These are phyloP conservation scores for Fusarium sp. DNA, from an alignment of 2,329 filamentous ascomycete species.

Conservation along the genomic window DNA sequence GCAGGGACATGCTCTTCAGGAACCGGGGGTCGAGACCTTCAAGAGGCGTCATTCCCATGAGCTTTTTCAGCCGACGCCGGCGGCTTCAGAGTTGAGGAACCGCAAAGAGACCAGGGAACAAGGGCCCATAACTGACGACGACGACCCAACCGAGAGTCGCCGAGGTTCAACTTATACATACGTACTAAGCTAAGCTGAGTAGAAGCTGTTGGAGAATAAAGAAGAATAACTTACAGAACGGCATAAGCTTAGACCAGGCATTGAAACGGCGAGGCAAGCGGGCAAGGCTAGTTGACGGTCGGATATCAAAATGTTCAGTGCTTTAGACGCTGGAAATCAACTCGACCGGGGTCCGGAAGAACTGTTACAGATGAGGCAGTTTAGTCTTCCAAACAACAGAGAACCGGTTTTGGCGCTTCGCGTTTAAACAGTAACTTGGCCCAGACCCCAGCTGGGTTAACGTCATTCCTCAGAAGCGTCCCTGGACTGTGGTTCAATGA, in stretches of 20 bases:
- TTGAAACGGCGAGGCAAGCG: constrained; percentile 37
- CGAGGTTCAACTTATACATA: constrained; percentile 29
- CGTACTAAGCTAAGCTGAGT: constrained; percentile 5
- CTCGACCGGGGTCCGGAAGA: constrained; percentile 32
- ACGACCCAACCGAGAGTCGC: constrained; percentile 31
- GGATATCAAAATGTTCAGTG: constrained; percentile 17
- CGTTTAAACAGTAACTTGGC: constrained; percentile 15
- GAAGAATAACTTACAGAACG: constrained; percentile 13
- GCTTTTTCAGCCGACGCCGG: constrained; percentile 24
- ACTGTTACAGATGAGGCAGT: constrained; percentile 35
- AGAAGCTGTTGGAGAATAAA: constrained; percentile 16
- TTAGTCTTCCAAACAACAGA: constrained; percentile 30
- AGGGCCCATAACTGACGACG: constrained; percentile 2
- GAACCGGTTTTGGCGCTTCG: constrained; percentile 36
- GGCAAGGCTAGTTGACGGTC: constrained; percentile 27
- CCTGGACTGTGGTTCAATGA: neutral
- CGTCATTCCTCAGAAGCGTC: constrained; percentile 37
- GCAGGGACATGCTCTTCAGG: constrained; percentile 32
- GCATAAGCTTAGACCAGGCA: constrained; percentile 37
- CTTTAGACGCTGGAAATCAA: constrained; percentile 1
- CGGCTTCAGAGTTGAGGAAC: constrained; percentile 36
- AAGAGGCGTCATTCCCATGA: constrained; percentile 16
- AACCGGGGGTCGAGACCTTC: constrained; percentile 19
- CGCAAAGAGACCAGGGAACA: constrained; percentile 17
- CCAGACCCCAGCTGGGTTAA: constrained; percentile 27